These are phyloP conservation scores for Gonium pectorale DNA, from an alignment of 139 green algal genomes.

Conservation along the genomic window DNA sequence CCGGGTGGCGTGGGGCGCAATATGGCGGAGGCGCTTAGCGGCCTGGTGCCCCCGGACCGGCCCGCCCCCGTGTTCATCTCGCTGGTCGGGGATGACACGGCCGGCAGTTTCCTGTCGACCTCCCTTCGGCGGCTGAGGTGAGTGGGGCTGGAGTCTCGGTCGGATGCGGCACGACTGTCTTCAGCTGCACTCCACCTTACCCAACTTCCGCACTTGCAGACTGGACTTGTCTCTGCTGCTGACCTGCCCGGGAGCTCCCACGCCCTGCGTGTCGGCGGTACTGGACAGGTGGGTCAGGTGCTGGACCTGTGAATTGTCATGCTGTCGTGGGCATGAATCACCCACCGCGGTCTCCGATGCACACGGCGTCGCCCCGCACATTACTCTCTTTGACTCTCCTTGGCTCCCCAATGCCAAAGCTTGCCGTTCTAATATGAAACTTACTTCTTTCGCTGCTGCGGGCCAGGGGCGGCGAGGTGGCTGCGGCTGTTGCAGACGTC, in stretches of 20 bases:
- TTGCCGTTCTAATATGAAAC: too few species aligned
- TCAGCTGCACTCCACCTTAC: neutral
- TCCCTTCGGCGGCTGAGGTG: conserved; percentile 24
- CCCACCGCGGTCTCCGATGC: too few species aligned
- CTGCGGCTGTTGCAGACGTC: conserved; percentile 75
- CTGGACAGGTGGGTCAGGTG: conserved; percentile 30
- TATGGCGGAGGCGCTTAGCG: conserved; percentile 64
- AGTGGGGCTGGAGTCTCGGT: neutral
- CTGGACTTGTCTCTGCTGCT: conserved; percentile 11
- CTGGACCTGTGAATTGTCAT: neutral
- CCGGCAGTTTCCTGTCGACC: neutral
- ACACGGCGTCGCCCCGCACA: too few species aligned
- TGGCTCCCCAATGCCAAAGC: too few species aligned
- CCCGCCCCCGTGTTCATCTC: conserved; percentile 25
- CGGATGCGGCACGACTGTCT: neutral
- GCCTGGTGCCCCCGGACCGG: neutral
- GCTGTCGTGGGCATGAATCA: too few species aligned
- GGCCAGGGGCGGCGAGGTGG: conserved; percentile 68
- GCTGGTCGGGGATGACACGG: conserved; percentile 23
- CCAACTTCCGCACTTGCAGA: neutral
- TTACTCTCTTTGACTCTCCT: too few species aligned
- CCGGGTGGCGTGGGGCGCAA: conserved; percentile 75
- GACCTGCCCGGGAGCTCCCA: neutral
- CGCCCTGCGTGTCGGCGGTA: conserved; percentile 44
- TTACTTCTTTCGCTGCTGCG: too few species aligned